Conservation (phyloP, 768 basidiomycete genomes). For the Baorangia bicolor region DNA sequence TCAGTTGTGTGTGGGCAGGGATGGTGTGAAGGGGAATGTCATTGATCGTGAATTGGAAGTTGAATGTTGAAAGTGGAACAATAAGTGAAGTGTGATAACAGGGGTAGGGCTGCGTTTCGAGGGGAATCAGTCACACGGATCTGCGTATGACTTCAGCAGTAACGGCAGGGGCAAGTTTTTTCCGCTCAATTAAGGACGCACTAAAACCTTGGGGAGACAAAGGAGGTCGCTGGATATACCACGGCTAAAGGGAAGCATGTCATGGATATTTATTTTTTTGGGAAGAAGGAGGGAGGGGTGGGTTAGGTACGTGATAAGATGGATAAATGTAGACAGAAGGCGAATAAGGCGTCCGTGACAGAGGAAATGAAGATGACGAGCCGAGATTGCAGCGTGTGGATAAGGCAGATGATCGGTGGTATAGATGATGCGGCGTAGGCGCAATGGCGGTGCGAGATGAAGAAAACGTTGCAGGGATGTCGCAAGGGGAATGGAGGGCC, state of each 20-base stretch:
- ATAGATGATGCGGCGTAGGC: conserved; percentile 21
- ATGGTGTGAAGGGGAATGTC: conserved; percentile 19
- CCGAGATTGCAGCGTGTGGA: conserved; percentile 28
- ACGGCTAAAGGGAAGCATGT: background rate
- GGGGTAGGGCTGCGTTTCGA: conserved; percentile 8
- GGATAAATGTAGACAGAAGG: conserved; percentile 17
- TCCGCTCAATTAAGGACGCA: conserved; percentile 20
- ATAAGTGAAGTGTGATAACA: conserved; percentile 20
- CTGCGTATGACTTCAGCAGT: conserved; percentile 32
- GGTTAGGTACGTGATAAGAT: conserved; percentile 29
- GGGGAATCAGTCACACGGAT: conserved; percentile 29
- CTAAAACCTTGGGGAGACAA: conserved; percentile 25
- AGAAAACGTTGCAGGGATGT: conserved; percentile 35
- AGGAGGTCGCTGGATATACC: conserved; percentile 1
- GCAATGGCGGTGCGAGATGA: conserved; percentile 31
- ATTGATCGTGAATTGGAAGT: conserved; percentile 25
- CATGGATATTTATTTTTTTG: background rate
- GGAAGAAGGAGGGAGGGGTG: conserved; percentile 10
- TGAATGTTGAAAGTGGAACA: conserved; percentile 13
- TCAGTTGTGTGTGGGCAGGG: conserved; percentile 7
- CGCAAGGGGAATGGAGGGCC: conserved; percentile 11
- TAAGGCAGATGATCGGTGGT: conserved; percentile 22
- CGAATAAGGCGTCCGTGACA: conserved; percentile 10
- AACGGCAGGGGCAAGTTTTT: conserved; percentile 21
- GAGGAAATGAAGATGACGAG: conserved; percentile 20